These are phyloP conservation scores for Fusarium anthophilum DNA, from an alignment of 2,329 filamentous ascomycete species.

Conservation along the genomic window DNA sequence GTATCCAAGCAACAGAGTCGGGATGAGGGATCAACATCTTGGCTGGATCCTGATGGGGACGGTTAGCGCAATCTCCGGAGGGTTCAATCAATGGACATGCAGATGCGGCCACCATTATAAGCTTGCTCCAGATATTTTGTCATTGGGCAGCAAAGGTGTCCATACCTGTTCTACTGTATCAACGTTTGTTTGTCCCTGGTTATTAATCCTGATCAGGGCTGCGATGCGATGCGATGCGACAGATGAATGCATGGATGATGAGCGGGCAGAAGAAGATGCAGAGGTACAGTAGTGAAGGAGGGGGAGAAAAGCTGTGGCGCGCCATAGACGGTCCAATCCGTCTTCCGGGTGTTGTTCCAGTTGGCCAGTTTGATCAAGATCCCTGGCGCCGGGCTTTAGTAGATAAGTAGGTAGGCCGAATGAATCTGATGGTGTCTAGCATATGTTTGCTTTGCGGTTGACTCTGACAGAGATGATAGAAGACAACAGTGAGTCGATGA, in stretches of 20 bases:
- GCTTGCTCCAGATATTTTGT: slow-evolving; percentile 10
- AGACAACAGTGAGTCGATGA: slow-evolving; percentile 6
- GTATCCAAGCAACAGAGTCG: slow-evolving; percentile 11
- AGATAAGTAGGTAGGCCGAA: slow-evolving; percentile 15
- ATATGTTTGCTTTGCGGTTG: background rate
- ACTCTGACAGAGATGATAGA: background rate
- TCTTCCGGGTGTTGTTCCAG: slow-evolving; percentile 54
- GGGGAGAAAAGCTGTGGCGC: slow-evolving; percentile 20
- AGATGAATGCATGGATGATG: slow-evolving; percentile 20
- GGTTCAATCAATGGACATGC: slow-evolving; percentile 17
- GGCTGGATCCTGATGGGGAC: background rate
- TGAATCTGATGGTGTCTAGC: slow-evolving; percentile 20
- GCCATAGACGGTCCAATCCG: slow-evolving; percentile 48
- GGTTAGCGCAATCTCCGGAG: slow-evolving; percentile 31
- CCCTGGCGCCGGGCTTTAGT: slow-evolving; percentile 33
- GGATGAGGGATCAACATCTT: slow-evolving; percentile 12
- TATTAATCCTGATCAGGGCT: background rate
- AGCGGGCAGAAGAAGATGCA: slow-evolving; percentile 6
- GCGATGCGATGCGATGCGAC: slow-evolving; percentile 13
- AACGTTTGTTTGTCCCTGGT: slow-evolving; percentile 7
- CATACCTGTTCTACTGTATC: slow-evolving; percentile 3
- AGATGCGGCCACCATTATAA: slow-evolving; percentile 16
- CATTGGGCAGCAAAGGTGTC: slow-evolving; percentile 52
- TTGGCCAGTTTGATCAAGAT: slow-evolving; percentile 51
- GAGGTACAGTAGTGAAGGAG: slow-evolving; percentile 1